Evolutionary conservation across 2,329 filamentous ascomycete genomes (phyloP).

Genomic region (Fusarium oligoseptatum): DNA sequence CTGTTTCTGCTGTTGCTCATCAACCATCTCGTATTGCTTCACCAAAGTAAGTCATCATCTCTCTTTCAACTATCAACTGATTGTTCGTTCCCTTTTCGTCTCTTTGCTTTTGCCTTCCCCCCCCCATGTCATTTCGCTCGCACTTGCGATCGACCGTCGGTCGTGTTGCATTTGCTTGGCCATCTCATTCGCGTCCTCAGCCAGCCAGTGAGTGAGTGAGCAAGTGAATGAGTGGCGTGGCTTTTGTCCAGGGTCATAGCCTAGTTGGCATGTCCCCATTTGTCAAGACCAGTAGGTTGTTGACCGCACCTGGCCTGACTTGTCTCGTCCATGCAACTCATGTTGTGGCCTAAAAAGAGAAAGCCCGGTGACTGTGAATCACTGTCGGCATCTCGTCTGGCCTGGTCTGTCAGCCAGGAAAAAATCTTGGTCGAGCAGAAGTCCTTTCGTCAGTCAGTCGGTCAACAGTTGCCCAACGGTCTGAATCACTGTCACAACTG

Average conservation of each 20-base stretch:
- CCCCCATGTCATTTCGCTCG: neutral
- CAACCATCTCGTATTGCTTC: conserved; percentile 13
- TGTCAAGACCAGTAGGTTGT: conserved; percentile 38
- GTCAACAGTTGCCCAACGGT: conserved; percentile 31
- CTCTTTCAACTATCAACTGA: neutral
- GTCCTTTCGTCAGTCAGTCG: conserved; percentile 9
- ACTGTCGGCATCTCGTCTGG: neutral
- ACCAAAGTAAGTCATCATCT: conserved; percentile 28
- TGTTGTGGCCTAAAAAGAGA: conserved; percentile 32
- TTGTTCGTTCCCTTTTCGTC: neutral
- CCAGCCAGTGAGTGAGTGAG: conserved; percentile 39
- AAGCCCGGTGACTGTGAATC: conserved; percentile 25
- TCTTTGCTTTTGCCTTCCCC: neutral
- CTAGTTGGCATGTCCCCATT: conserved; percentile 45
- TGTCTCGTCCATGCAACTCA: conserved; percentile 30
- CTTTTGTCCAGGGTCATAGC: conserved; percentile 39
- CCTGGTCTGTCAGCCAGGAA: neutral
- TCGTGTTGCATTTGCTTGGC: conserved; percentile 17
- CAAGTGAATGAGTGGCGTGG: conserved; percentile 42
- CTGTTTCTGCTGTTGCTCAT: neutral
- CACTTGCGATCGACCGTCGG: conserved; percentile 2
- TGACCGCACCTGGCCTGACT: conserved; percentile 43
- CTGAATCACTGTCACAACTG: conserved; percentile 28
- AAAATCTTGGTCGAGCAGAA: conserved; percentile 7
- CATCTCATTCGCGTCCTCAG: conserved; percentile 33